These are phyloP conservation scores for Lactifluus hygrophoroides DNA, from an alignment of 768 basidiomycete genomes.

Conservation along the genomic window DNA sequence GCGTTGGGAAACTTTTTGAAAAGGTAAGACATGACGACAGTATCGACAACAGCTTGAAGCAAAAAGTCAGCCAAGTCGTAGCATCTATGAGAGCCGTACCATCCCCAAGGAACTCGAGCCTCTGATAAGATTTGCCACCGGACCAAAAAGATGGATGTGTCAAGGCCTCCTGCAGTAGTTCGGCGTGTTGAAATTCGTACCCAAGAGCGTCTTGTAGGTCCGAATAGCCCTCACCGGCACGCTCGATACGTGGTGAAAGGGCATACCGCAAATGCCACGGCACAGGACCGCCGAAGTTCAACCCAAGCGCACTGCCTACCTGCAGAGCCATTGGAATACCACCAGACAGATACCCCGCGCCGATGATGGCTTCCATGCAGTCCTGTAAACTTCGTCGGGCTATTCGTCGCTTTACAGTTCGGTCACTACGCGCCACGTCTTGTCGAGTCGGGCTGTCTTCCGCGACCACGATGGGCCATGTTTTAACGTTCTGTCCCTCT, in stretches of 20 bases:
- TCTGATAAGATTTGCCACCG: constrained; percentile 63
- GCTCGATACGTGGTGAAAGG: constrained; percentile 26
- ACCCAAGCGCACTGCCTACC: constrained; percentile 52
- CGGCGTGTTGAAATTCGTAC: constrained; percentile 58
- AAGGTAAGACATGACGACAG: constrained; percentile 65
- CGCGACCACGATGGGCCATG: constrained; percentile 49
- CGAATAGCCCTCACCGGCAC: constrained; percentile 40
- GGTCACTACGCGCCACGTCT: constrained; percentile 19
- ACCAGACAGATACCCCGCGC: constrained; percentile 65
- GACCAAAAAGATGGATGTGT: constrained; percentile 73
- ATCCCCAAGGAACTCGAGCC: constrained; percentile 85
- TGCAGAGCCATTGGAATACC: constrained; percentile 62
- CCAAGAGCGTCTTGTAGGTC: constrained; percentile 56
- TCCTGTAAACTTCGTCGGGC: constrained; percentile 73
- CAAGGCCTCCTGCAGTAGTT: constrained; percentile 66
- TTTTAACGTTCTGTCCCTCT: constrained; percentile 43
- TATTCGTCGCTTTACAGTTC: constrained; percentile 39
- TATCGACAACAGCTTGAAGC: constrained; percentile 52
- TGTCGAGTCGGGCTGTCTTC: constrained; percentile 31
- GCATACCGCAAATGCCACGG: constrained; percentile 61
- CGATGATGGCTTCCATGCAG: constrained; percentile 80
- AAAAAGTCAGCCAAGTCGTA: background rate
- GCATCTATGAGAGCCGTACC: constrained; percentile 39
- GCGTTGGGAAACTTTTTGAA: constrained; percentile 61
- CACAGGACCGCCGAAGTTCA: constrained; percentile 63